Percentiles rank a stretch among this genome's conserved stretches.
Evolutionary conservation across 768 basidiomycete species (phyloP).

Genomic region (Rhizopogon vulgaris): DNA sequence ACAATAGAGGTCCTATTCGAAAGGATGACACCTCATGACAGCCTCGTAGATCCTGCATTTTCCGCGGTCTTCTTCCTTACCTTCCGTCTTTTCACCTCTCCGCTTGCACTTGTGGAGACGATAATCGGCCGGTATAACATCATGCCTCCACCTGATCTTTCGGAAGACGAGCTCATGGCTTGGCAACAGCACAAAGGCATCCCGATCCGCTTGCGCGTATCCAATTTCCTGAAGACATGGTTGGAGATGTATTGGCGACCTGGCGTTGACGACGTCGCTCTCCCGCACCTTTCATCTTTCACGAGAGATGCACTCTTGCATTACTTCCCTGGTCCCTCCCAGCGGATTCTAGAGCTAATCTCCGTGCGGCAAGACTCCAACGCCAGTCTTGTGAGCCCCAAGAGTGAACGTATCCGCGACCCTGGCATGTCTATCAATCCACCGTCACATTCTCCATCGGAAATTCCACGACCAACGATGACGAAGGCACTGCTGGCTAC

Average conservation of each 20-base stretch:
- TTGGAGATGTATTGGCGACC: conserved; percentile 85
- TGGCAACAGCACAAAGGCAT: conserved; percentile 89
- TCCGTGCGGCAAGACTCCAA: conserved; percentile 45
- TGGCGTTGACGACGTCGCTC: conserved; percentile 62
- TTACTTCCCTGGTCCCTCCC: conserved; percentile 64
- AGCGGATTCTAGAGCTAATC: conserved; percentile 68
- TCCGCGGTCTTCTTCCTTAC: conserved; percentile 91
- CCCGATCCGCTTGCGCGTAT: conserved; percentile 85
- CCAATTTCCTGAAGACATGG: conserved; percentile 93
- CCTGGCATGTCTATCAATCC: conserved; percentile 72
- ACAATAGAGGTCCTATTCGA: conserved; percentile 88
- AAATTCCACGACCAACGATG: conserved; percentile 84
- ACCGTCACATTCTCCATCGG: conserved; percentile 42
- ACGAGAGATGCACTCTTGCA: conserved; percentile 52
- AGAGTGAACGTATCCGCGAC: conserved; percentile 62
- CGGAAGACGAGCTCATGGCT: conserved; percentile 53
- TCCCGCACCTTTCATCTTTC: conserved; percentile 53
- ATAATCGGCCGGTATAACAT: conserved; percentile 83
- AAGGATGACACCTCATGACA: conserved; percentile 94
- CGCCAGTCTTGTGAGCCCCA: conserved; percentile 45
- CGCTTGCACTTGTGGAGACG: conserved; percentile 67
- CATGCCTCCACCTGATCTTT: conserved; percentile 50
- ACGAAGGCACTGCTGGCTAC: conserved; percentile 68
- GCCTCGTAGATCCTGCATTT: conserved; percentile 82
- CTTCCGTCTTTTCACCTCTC: conserved; percentile 86